Evolutionary conservation across 83 land plant species (phyloP), one percentile per base, ranked within the genome.

Genomic region (Diphasiastrum complanatum): DNA sequence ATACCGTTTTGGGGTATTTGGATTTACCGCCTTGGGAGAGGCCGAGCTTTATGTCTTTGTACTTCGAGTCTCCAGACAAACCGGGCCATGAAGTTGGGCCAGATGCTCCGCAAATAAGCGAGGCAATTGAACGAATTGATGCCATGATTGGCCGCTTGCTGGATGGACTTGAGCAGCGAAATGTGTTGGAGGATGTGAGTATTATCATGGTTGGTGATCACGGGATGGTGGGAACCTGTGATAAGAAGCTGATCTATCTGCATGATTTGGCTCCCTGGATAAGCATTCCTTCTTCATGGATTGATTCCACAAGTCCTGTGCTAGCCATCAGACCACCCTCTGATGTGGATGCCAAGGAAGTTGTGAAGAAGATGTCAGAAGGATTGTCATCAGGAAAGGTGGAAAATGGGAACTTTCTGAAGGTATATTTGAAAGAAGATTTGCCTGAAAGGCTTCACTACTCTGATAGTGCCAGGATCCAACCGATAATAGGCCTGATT

Each of bases 171-270:
- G 95, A 91, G 47, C 55, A 66, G 34, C 63, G 82, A 53, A 82
- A 80, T 5, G 63, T 87, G n/a, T 74, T 87, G 56, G 87, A 87
- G 63, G 90, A 87, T 64, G 95, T 87, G 24, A 81, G 55, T 3
- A 61, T 87, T 0, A 85, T 91, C n/a, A 25, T 91, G 61, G 79
- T 91, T 20, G 83, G 97, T 19, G 97, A 91, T 76, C 97, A 91
- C 63, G 97, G 97, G 23, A 87, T 91, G 95, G 91, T 87, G 20
- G 90, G 85, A 12, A 91, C 84, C 8, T 91, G 87, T 62, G 95
- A 85, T 59, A 69, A 73, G 61, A 91, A 91, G 75, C 51, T 87
- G 26, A 73, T 91, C 4, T 85, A 65, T 56, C 48, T 91, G 1
- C 83, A 91, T 26, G 95, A 87, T 58, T 62, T 87, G 47, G 70